Evolutionary conservation across 495 filamentous ascomycete genomes (phyloP).

Genomic region (Annulohypoxylon maeteangense): DNA sequence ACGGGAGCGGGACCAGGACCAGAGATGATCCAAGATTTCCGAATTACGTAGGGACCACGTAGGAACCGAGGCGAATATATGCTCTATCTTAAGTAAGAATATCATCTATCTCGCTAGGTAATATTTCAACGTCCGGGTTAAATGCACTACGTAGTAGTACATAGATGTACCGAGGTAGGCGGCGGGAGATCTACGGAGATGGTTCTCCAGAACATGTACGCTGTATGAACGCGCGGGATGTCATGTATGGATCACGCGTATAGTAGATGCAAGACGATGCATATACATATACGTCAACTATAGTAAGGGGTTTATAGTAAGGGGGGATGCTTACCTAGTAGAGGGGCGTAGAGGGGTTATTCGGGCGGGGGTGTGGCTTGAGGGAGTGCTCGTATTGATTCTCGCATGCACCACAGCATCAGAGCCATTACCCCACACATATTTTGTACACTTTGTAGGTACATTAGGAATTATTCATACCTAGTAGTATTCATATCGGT

Average conservation of each 20-base stretch:
- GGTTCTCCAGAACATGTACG: constrained; percentile 13
- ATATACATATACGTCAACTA: constrained; percentile 15
- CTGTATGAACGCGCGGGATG: constrained; percentile 33
- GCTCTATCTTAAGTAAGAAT: constrained; percentile 21
- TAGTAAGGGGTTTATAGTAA: constrained; percentile 11
- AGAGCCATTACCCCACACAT: constrained; percentile 17
- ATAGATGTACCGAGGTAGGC: constrained; percentile 1
- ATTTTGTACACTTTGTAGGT: background rate
- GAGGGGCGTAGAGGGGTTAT: constrained; percentile 9
- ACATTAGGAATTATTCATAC: too few relatives aligned
- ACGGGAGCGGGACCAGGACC: constrained; percentile 33
- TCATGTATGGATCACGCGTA: constrained; percentile 32
- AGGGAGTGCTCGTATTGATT: constrained; percentile 34
- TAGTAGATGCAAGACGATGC: background rate
- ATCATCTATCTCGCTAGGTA: constrained; percentile 26
- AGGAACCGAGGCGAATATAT: background rate
- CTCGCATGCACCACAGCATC: background rate
- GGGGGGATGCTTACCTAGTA: constrained; percentile 13
- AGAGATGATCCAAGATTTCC: constrained; percentile 38
- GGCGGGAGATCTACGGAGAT: constrained; percentile 33
- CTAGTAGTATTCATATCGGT: background rate
- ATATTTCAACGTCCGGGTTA: constrained; percentile 38
- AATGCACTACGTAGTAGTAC: background rate
- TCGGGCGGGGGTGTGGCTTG: background rate
- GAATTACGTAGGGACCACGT: constrained; percentile 21